These are phyloP conservation scores for Amanita jacksonii DNA, from an alignment of 768 basidiomycete species.

Conservation along the genomic window DNA sequence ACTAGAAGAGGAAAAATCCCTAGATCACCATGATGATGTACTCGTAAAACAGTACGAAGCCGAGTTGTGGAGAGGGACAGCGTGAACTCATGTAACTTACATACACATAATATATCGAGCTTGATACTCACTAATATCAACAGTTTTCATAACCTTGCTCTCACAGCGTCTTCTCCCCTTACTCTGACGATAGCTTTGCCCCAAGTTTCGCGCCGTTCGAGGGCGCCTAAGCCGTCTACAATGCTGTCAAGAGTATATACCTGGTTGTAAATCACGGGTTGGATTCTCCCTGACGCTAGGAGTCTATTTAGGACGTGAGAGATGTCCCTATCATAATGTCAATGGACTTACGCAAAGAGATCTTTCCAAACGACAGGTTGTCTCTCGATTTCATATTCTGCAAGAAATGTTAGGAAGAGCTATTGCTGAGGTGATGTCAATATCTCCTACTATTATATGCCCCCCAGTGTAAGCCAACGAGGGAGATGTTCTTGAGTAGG, in stretches of 20 bases:
- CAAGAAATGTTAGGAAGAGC: slow-evolving; percentile 1
- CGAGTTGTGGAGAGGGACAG: slow-evolving; percentile 27
- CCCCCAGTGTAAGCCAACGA: slow-evolving; percentile 87
- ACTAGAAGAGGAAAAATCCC: slow-evolving; percentile 31
- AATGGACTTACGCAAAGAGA: slow-evolving; percentile 45
- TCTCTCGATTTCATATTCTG: slow-evolving; percentile 58
- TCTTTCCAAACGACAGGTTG: slow-evolving; percentile 65
- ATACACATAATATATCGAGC: not conserved
- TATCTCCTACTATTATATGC: slow-evolving; percentile 53
- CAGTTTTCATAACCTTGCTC: slow-evolving; percentile 31
- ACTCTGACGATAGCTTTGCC: slow-evolving; percentile 77
- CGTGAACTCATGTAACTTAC: not conserved
- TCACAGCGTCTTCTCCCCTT: slow-evolving; percentile 33
- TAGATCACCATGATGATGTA: slow-evolving; percentile 28
- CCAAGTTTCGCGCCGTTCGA: slow-evolving; percentile 85
- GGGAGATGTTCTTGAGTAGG: slow-evolving; percentile 75
- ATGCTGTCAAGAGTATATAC: slow-evolving; percentile 62
- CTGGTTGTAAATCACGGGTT: slow-evolving; percentile 62
- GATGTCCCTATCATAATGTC: not conserved
- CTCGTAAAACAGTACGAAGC: slow-evolving; percentile 27
- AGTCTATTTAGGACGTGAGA: slow-evolving; percentile 27
- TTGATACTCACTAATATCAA: not conserved
- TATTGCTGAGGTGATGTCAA: not conserved
- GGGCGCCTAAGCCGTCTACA: slow-evolving; percentile 56
- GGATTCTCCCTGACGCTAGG: slow-evolving; percentile 53